Conservation (phyloP, 2,329 filamentous ascomycete species). For the Metarhizium anisopliae region DNA sequence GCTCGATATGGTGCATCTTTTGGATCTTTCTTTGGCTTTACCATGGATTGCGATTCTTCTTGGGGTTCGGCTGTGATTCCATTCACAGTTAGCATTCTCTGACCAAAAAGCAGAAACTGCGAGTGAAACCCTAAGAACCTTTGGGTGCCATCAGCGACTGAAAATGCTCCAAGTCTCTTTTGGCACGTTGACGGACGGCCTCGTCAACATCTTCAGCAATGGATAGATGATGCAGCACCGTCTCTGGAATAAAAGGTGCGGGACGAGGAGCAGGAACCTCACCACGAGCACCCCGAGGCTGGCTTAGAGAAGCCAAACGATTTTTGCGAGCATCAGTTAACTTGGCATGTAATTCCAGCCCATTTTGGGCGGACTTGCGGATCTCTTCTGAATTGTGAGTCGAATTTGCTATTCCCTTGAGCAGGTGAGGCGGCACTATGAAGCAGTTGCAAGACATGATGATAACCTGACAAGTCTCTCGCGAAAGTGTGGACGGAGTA, state of each 20-base stretch:
- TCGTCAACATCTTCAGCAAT: slow-evolving; percentile 29
- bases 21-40: slow-evolving; percentile 7
- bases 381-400: slow-evolving; percentile 25
- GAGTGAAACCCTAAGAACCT: slow-evolving; percentile 9
- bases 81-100: neutral
- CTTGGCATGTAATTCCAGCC: slow-evolving; percentile 24
- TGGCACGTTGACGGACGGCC: slow-evolving; percentile 25
- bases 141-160: slow-evolving; percentile 18
- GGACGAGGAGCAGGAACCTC: neutral
- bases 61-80: slow-evolving; percentile 11
- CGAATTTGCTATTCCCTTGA: slow-evolving; percentile 32
- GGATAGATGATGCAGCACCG: slow-evolving; percentile 28
- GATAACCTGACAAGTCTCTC: neutral
- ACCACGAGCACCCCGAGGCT: slow-evolving; percentile 19
- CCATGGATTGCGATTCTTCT: neutral
- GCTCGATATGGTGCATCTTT: slow-evolving; percentile 28
- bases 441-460: slow-evolving; percentile 22
- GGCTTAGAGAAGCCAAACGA: slow-evolving; percentile 24
- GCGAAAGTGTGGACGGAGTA: neutral
- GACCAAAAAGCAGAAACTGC: neutral
- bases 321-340: slow-evolving; percentile 23
- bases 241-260: slow-evolving; percentile 29
- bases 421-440: slow-evolving; percentile 37
- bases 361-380: slow-evolving; percentile 25
- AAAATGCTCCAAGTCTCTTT: slow-evolving; percentile 30